Evolutionary conservation across 169 alveolate genomes (phyloP).

Genomic region (Cystoisospora suis): DNA sequence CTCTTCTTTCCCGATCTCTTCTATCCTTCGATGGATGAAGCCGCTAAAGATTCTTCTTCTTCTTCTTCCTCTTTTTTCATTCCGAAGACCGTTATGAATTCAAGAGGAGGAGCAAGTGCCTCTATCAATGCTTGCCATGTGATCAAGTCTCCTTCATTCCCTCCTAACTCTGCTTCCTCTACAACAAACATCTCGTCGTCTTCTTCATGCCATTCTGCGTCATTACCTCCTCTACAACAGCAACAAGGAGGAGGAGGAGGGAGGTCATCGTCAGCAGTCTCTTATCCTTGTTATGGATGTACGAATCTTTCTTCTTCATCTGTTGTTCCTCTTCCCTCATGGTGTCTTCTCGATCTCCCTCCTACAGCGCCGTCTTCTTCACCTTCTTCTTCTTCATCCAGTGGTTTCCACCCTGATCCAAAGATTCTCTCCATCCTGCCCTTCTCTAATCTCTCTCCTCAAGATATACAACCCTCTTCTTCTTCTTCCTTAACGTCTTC

Average conservation of each 20-base stretch:
- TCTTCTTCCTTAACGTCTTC: background rate
- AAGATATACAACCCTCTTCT: background rate
- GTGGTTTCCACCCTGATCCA: too few relatives aligned
- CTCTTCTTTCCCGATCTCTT: constrained; percentile 28
- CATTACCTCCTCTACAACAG: background rate
- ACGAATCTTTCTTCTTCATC: too few relatives aligned
- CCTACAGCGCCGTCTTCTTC: background rate
- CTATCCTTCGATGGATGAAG: too few relatives aligned
- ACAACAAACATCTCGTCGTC: too few relatives aligned
- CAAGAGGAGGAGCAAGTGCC: background rate
- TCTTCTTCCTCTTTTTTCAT: too few relatives aligned
- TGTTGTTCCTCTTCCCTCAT: constrained; percentile 44
- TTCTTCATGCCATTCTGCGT: too few relatives aligned
- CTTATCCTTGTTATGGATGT: too few relatives aligned
- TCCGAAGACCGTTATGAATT: too few relatives aligned
- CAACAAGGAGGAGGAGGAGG: constrained; percentile 4
- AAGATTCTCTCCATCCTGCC: background rate
- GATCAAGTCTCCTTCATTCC: background rate
- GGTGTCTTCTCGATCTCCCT: constrained; percentile 53
- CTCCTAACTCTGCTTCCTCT: too few relatives aligned
- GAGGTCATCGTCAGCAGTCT: constrained; percentile 5
- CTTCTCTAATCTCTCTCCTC: background rate
- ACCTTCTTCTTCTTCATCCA: background rate
- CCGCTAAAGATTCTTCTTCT: too few relatives aligned
- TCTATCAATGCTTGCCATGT: background rate